A percentile compares a stretch with the other conserved stretches of the same genome.
These are phyloP conservation scores for Fusarium sp. DNA, from an alignment of 2,329 filamentous ascomycete genomes.

Conservation along the genomic window DNA sequence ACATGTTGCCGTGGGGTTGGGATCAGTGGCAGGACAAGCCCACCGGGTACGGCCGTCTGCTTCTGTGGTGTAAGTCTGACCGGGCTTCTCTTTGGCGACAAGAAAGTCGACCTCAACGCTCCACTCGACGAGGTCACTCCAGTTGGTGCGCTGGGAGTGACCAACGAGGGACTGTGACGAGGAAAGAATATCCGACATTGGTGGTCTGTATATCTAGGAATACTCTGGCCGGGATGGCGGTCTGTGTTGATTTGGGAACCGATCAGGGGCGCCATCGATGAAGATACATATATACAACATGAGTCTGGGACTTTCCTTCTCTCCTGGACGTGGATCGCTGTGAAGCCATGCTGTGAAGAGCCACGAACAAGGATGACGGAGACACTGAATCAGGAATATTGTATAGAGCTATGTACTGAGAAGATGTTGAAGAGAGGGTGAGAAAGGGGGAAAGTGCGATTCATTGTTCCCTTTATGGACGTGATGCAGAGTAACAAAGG, in stretches of 20 bases:
- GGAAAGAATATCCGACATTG: background rate
- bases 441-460: background rate
- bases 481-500: background rate
- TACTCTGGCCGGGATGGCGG: background rate
- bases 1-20: slow-evolving; percentile 19
- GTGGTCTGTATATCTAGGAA: background rate
- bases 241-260: background rate
- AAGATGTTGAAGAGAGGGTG: background rate
- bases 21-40: slow-evolving; percentile 29
- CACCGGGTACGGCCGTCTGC: slow-evolving; percentile 11
- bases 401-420: background rate
- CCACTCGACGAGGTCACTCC: slow-evolving; percentile 22
- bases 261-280: background rate
- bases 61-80: background rate
- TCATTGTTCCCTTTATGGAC: background rate
- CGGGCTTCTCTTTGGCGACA: slow-evolving; percentile 33
- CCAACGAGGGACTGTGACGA: background rate
- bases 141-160: background rate
- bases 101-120: slow-evolving; percentile 42
- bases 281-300: background rate
- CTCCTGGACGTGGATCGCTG: background rate
- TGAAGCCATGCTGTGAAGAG: slow-evolving; percentile 5
- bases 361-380: background rate
- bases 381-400: background rate
- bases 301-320: background rate